Evolutionary conservation across 805 yeast species (phyloP).

Genomic region (Saccharomyces kudriavzevii): DNA sequence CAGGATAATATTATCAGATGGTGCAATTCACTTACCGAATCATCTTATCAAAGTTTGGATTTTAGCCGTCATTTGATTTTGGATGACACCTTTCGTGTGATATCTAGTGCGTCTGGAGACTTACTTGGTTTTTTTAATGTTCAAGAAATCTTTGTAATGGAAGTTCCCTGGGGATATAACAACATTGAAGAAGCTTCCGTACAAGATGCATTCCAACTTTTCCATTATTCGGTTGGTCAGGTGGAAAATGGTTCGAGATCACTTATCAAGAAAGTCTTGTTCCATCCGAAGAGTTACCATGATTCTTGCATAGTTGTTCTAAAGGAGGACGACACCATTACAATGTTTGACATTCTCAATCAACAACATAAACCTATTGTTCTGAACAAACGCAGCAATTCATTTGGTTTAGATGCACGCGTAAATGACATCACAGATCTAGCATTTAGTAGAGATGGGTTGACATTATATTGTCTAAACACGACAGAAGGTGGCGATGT

Average conservation of each 20-base stretch:
- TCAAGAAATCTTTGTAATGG: slow-evolving; percentile 16
- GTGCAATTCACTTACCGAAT: slow-evolving; percentile 6
- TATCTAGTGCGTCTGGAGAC: slow-evolving; percentile 14
- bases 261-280: slow-evolving; percentile 35
- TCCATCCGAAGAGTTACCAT: slow-evolving; percentile 33
- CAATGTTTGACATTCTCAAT: slow-evolving; percentile 12
- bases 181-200: slow-evolving; percentile 2
- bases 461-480: slow-evolving; percentile 45
- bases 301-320: slow-evolving; percentile 21
- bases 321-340: slow-evolving; percentile 19
- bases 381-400: slow-evolving; percentile 6
- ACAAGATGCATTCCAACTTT: slow-evolving; percentile 7
- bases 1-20: slow-evolving; percentile 16
- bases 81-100: slow-evolving; percentile 5
- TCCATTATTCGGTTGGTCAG: neutral
- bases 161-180: slow-evolving; percentile 22
- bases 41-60: neutral
- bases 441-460: slow-evolving; percentile 33
- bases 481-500: slow-evolving; percentile 47
- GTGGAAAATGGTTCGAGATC: neutral
- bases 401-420: slow-evolving; percentile 18
- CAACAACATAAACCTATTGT: neutral
- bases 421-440: slow-evolving; percentile 18
- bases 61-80: neutral
- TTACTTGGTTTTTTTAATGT: slow-evolving; percentile 17